A percentile compares a stretch with the other conserved stretches of the same genome.
phyloP scores from a whole-genome alignment of 2,329 filamentous ascomycete species.

The Cryphonectria parasitica region DNA sequence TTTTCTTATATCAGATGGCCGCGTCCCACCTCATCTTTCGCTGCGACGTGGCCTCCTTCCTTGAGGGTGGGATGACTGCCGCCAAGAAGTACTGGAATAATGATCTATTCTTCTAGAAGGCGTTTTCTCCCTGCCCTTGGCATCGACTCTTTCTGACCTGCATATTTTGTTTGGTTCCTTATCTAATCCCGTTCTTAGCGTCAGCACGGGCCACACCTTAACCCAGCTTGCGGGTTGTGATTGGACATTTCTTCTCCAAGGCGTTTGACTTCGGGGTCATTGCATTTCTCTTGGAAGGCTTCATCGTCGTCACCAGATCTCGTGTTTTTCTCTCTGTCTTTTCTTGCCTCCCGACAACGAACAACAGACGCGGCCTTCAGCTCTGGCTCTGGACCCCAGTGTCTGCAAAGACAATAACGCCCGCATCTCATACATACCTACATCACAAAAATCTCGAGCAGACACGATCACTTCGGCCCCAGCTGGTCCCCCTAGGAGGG shows the following conservation, averaged over 20 bases:
- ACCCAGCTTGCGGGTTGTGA: not conserved
- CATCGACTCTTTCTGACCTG: not conserved
- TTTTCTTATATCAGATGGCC: constrained; percentile 16
- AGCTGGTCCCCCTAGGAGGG: not conserved
- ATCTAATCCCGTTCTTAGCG: not conserved
- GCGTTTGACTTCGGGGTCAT: not conserved
- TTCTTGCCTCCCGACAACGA: not conserved
- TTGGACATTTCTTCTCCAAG: not conserved
- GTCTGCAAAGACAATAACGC: not conserved
- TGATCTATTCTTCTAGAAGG: constrained; percentile 9
- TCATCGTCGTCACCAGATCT: not conserved
- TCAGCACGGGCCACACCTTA: not conserved
- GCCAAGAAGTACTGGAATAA: not conserved
- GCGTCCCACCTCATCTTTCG: not conserved
- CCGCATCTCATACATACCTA: not conserved
- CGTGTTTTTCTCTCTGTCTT: not conserved
- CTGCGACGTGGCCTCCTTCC: not conserved
- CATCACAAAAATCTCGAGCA: not conserved
- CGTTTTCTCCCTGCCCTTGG: not conserved
- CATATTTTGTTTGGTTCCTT: not conserved
- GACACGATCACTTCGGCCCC: not conserved
- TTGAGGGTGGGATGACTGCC: not conserved
- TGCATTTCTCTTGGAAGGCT: not conserved
- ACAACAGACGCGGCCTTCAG: not conserved
- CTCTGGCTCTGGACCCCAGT: not conserved